These are phyloP conservation scores for Waltiozyma sp. DNA, from an alignment of 1,139 yeast genomes.

Conservation along the genomic window DNA sequence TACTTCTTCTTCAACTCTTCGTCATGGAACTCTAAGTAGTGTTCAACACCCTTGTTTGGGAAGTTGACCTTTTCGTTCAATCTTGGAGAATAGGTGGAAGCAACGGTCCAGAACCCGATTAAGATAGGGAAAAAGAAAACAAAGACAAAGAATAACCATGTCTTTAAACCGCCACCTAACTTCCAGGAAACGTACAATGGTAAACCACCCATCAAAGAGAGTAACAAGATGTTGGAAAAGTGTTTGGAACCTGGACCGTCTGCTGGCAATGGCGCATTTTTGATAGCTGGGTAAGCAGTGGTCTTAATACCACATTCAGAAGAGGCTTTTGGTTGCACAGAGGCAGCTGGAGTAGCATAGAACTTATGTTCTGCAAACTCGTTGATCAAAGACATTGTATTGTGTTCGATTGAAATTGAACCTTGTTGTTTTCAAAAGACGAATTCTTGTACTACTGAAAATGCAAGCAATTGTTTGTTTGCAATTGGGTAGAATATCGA, in stretches of 20 bases:
- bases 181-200: constrained; percentile 58
- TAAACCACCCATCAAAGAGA: constrained; percentile 40
- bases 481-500: not conserved
- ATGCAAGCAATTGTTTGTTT: too few species aligned
- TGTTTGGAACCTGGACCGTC: constrained; percentile 83
- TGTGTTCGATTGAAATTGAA: not conserved
- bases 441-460: too few species aligned
- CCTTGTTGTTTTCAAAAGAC: too few species aligned
- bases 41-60: constrained; percentile 71
- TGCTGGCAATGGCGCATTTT: constrained; percentile 82
- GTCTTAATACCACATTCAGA: constrained; percentile 49
- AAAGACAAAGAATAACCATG: constrained; percentile 45
- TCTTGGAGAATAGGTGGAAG: constrained; percentile 73
- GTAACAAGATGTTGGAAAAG: constrained; percentile 54
- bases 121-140: constrained; percentile 57
- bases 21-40: constrained; percentile 76
- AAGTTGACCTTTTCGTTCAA: constrained; percentile 65
- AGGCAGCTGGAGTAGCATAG: constrained; percentile 35
- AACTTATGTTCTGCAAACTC: not conserved
- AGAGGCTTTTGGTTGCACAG: constrained; percentile 39
- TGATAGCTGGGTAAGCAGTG: constrained; percentile 57
- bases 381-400: not conserved
- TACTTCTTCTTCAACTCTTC: constrained; percentile 63
- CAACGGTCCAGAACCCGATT: constrained; percentile 72
- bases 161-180: constrained; percentile 65